Base-by-base conservation (phyloP, 768 basidiomycete species). In the Calocybe indica region DNA sequence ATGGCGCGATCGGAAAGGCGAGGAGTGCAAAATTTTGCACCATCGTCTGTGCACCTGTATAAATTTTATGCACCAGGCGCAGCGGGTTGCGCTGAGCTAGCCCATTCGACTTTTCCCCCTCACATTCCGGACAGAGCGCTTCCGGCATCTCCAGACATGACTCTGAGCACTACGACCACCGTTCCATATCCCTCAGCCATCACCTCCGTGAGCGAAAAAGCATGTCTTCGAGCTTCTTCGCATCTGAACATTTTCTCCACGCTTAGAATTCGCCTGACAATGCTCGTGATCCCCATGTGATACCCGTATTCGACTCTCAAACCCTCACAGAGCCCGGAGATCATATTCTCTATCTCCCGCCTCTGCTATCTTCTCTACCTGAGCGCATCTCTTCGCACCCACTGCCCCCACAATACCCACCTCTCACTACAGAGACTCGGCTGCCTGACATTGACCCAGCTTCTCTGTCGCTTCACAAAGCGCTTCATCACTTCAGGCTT, bases 371-470 rank as follows among this genome's bases (percentile, higher is more conserved):
- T 1, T 85, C 83, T 22, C 72, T 90, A 0, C 88, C 87, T 7
- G 62, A 65, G 22, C 63, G 64, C 31, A 51, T 76, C 34, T 56
- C 65, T 14, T 53, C 55, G 50, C 60, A 48, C 15, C 55, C 52
- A 40, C 9, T 71, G 41, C 52, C 62, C 5, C 45, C 57, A 8
- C 59, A 67, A 2, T 59, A 64, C 22, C 73, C 69, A 28, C 77
- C 82, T 0, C 65, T 79, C 50, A 61, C 76, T 7, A 92, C 92
- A 2, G 75, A 80, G 53, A 85, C 88, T 1, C 83, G 82, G 22
- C 70, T 96, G 6, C 93, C 94, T 0, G 69, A 85, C 55, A 93
- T 96, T 30, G 92, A 96, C 59, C 80, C 85, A 0, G 85, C 78
- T 3, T 92, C 91, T 6, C 63, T 94, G 30, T 86, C 87, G 0